Base-by-base conservation (phyloP, 352 stramenopile genomes). In the Globisporangium megalacanthum region DNA sequence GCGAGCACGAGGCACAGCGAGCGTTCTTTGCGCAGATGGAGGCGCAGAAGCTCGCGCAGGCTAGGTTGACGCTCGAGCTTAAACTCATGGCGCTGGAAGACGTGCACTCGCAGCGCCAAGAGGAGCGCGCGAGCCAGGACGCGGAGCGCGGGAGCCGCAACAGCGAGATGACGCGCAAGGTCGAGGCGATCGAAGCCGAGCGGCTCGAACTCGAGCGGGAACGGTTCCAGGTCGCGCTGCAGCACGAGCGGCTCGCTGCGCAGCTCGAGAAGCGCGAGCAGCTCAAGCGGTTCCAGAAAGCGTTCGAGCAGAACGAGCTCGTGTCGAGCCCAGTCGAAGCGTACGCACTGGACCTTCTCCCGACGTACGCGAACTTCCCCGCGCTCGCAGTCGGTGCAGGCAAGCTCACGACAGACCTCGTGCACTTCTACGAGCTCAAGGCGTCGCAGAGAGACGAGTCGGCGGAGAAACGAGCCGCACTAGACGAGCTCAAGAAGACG, bases 1-100 rank as follows among this genome's bases (percentile, higher is more conserved):
- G 70, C n/a, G 68, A 86, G 33, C 64, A 66, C 46, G 73, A 79
- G 37, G 42, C 60, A 1, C 75, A 87, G 45, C 66, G 72, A 11
- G 52, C 50, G 2, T 86, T 88, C 57, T 90, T 88, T 41, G 71
- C 59, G 36, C 69, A 82, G 52, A 86, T 89, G 75, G 79, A 89
- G 51, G 39, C 49, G 17, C 66, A 87, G 35, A 86, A 83, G 44
- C 56, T 72, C 1, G 53, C 65, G 0, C 70, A 80, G 17, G 64
- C 64, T 6, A 67, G 66, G 31, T 56, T 61, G 50, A 14, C 72
- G 5, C 62, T 81, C n/a, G 79, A 90, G 31, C 68, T 70, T 22
- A 64, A 77, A 15, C 52, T 57, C 31, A 89, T 88, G 73, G 70
- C 67, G 36, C 54, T 85, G 9, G 79, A 89, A 60, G 79, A 89